phyloP scores from a whole-genome alignment of 352 stramenopile genomes.

The Thraustochytrium striatum region DNA sequence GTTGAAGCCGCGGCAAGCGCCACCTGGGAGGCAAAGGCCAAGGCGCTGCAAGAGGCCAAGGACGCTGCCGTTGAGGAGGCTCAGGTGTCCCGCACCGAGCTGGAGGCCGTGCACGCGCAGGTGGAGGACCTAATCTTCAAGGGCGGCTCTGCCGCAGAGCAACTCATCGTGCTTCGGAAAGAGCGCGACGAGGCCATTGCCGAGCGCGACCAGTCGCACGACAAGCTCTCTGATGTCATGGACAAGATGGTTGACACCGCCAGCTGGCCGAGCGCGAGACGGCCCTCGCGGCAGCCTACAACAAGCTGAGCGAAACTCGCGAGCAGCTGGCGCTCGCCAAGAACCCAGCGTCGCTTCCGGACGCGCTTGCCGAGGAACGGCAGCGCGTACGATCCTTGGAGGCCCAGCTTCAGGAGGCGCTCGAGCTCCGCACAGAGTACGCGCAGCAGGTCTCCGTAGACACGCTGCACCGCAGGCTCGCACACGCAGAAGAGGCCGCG shows the following conservation, averaged over 20 bases:
- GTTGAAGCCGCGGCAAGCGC: too few relatives aligned
- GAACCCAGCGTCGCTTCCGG: not conserved
- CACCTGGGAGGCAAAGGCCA: not conserved
- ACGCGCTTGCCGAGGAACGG: slow-evolving; percentile 9
- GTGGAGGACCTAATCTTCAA: slow-evolving; percentile 48
- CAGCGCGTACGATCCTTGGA: slow-evolving; percentile 9
- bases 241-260: slow-evolving; percentile 42
- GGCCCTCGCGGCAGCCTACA: not conserved
- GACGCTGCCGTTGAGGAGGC: not conserved
- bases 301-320: not conserved
- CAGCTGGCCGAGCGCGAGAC: slow-evolving; percentile 13
- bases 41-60: not conserved
- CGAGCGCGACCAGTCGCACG: slow-evolving; percentile 6
- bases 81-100: not conserved
- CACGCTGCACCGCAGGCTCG: not conserved
- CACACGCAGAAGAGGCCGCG: not conserved
- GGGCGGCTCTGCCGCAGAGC: slow-evolving; percentile 34
- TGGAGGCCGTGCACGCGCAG: slow-evolving; percentile 19
- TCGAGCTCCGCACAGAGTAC: not conserved
- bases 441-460: not conserved
- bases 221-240: slow-evolving; percentile 5
- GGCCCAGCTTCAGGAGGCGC: slow-evolving; percentile 12
- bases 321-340: not conserved
- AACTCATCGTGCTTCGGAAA: slow-evolving; percentile 22
- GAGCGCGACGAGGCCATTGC: slow-evolving; percentile 20